These are phyloP conservation scores for Ploettnerulaceae sp. DNA, from an alignment of 2,329 filamentous ascomycete genomes.

Conservation along the genomic window DNA sequence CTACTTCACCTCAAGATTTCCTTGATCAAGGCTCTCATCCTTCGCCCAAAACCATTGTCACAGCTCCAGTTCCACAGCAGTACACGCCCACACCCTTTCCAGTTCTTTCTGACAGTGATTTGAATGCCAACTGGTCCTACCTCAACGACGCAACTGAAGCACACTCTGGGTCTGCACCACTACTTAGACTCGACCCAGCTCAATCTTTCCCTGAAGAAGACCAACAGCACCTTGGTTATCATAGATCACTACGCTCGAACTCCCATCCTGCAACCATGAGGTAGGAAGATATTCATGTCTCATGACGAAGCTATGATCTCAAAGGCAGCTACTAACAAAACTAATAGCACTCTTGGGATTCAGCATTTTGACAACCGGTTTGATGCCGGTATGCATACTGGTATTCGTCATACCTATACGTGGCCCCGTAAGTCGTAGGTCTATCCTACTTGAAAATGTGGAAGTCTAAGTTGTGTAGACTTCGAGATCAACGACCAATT, in stretches of 20 bases:
- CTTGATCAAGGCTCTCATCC: slow-evolving; percentile 20
- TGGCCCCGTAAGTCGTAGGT: slow-evolving; percentile 32
- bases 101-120: slow-evolving; percentile 27
- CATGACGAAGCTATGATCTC: not conserved
- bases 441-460: not conserved
- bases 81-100: slow-evolving; percentile 30
- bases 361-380: slow-evolving; percentile 33
- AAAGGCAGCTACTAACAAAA: slow-evolving; percentile 10
- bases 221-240: slow-evolving; percentile 12
- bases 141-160: slow-evolving; percentile 27
- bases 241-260: slow-evolving; percentile 25
- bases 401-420: slow-evolving; percentile 29
- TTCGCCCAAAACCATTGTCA: slow-evolving; percentile 23
- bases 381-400: slow-evolving; percentile 24
- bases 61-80: slow-evolving; percentile 26
- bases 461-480: slow-evolving; percentile 25
- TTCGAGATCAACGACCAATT: slow-evolving; percentile 32
- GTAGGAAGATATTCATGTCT: slow-evolving; percentile 15
- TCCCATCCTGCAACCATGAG: slow-evolving; percentile 30
- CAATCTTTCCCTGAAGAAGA: slow-evolving; percentile 20
- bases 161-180: slow-evolving; percentile 21
- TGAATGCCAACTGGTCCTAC: slow-evolving; percentile 30
- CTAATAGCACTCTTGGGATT: slow-evolving; percentile 29
- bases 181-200: slow-evolving; percentile 28
- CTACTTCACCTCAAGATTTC: slow-evolving; percentile 22